Conservation (phyloP, 805 yeast genomes). For the Candida koratica region DNA sequence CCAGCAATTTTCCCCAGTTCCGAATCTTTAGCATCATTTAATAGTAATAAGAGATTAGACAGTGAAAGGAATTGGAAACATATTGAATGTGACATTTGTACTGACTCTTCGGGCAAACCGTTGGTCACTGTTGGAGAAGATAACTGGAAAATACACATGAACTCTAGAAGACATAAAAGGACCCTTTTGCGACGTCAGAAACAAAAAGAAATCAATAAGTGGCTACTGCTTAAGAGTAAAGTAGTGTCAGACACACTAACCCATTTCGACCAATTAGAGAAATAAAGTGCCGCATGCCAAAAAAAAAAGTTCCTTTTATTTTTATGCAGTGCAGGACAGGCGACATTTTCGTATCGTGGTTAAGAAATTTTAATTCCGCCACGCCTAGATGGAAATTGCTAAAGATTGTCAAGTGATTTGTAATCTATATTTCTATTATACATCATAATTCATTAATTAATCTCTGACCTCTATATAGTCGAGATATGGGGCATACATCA, state of each 20-base stretch:
- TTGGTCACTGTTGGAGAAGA: slow-evolving; percentile 69
- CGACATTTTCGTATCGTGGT: background rate
- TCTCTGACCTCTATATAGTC: background rate
- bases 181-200: slow-evolving; percentile 3
- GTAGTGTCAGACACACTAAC: too few species aligned
- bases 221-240: too few species aligned
- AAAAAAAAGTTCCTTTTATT: background rate
- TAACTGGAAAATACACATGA: slow-evolving; percentile 64
- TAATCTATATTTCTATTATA: slow-evolving; percentile 3
- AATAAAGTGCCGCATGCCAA: background rate
- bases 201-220: background rate
- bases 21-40: slow-evolving; percentile 16
- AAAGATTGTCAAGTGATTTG: background rate
- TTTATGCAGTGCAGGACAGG: background rate
- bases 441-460: slow-evolving; percentile 7
- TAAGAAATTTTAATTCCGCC: background rate
- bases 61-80: slow-evolving; percentile 58
- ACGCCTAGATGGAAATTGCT: too few species aligned
- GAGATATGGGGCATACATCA: too few species aligned
- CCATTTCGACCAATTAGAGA: background rate
- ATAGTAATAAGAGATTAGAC: slow-evolving; percentile 38
- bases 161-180: slow-evolving; percentile 63
- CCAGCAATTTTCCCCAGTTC: slow-evolving; percentile 24
- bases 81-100: slow-evolving; percentile 62
- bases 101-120: slow-evolving; percentile 49